phyloP scores from a whole-genome alignment of 2,329 filamentous ascomycete species.

The Dothistroma septosporum region DNA sequence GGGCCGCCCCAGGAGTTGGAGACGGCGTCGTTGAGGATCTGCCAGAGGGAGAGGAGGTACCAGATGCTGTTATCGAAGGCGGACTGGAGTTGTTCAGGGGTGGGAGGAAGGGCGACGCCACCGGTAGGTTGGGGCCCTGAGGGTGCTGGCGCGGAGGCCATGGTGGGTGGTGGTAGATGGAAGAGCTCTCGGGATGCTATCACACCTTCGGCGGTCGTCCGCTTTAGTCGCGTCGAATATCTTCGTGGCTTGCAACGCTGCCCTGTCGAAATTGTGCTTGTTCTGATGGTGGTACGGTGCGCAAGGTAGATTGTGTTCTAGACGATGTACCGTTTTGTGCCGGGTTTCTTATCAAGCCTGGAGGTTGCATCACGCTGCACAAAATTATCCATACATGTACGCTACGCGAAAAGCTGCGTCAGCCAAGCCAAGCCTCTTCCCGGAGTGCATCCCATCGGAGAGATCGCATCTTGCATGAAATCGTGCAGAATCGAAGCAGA shows the following conservation, averaged over 20 bases:
- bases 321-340: too few relatives aligned
- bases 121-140: constrained; percentile 8
- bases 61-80: constrained; percentile 78
- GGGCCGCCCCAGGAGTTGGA: constrained; percentile 84
- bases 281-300: too few relatives aligned
- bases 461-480: neutral
- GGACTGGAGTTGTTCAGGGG: constrained; percentile 28
- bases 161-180: constrained; percentile 3
- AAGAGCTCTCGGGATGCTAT: neutral
- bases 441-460: too few relatives aligned
- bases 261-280: neutral
- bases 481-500: neutral
- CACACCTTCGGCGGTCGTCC: neutral
- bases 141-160: constrained; percentile 13
- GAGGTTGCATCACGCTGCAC: too few relatives aligned
- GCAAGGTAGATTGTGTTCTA: too few relatives aligned
- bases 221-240: neutral
- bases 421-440: too few relatives aligned
- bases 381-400: too few relatives aligned
- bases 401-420: too few relatives aligned
- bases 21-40: constrained; percentile 79
- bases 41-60: constrained; percentile 81
- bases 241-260: too few relatives aligned
- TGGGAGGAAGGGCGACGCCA: constrained; percentile 11
- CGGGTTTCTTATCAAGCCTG: too few relatives aligned